Evolutionary conservation across 768 basidiomycete genomes (phyloP), one percentile per base, ranked within the genome.

Genomic region (Hericium rajendrae): DNA sequence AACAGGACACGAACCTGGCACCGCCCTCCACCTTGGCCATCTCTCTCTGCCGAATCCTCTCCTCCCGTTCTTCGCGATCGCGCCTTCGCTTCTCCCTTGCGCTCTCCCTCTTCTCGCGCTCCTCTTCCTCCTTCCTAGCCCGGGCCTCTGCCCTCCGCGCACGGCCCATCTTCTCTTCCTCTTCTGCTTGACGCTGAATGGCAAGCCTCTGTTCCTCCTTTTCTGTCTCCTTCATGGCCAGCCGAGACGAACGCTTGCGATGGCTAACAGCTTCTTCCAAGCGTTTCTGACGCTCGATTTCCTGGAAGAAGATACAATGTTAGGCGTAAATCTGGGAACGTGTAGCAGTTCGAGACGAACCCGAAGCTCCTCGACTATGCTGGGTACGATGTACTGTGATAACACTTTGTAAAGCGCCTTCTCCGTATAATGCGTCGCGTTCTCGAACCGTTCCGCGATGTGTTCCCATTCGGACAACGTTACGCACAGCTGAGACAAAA

Each of bases 231-330:
- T 83, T 86, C 40, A 85, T 72, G 3, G 91, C 88, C 57, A 97
- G 83, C 37, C 94, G 87, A 16, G 91, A 91, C 0, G 93, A 95
- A 22, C 94, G 86, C 69, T 97, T 97, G 58, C 94, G 84, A 59
- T 90, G 88, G 24, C 82, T 79, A 12, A 94, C 72, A 2, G 89
- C 88, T 61, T 88, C 86, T 60, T 90, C 86, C 53, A 88, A 59
- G 13, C 76, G 80, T 22, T 77, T 76, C 66, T 83, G 82, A 38
- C 74, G 77, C 65, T 85, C 80, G 32, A 76, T 71, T 71, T 87
- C 83, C 87, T 89, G 65, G 54, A 48, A 15, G 59, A 16, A 37
- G 48, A 52, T 46, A 51, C 55, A 11, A 28, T 37, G 8, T 13
- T 10, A 32, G 32, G 6, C 6, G 32, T 6, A 8, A 6, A 10